Conservation (phyloP, 1,284 basidiomycete genomes). For the Cystobasidium sp. region DNA sequence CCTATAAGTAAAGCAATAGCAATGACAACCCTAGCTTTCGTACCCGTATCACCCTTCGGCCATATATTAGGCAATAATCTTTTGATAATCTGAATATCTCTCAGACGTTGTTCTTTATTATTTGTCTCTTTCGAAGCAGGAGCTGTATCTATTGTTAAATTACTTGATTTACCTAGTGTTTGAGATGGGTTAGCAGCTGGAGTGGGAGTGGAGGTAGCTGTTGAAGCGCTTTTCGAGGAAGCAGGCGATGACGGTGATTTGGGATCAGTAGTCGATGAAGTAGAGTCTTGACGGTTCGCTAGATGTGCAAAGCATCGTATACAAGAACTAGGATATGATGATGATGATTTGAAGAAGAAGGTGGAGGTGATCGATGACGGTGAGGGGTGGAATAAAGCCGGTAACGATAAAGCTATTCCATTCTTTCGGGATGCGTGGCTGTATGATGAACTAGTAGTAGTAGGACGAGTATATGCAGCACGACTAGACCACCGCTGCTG, state of each 20-base stretch:
- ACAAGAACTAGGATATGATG: slow-evolving; percentile 2
- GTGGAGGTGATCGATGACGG: slow-evolving; percentile 19
- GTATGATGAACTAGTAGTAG: not conserved
- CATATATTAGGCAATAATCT: slow-evolving; percentile 64
- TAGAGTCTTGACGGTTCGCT: slow-evolving; percentile 5
- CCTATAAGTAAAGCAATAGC: slow-evolving; percentile 80
- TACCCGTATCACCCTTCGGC: slow-evolving; percentile 62
- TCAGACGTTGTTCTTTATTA: slow-evolving; percentile 40
- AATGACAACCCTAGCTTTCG: slow-evolving; percentile 74
- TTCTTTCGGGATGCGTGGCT: not conserved
- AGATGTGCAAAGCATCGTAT: slow-evolving; percentile 33
- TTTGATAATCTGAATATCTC: slow-evolving; percentile 60
- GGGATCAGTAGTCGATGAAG: not conserved
- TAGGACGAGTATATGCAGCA: not conserved
- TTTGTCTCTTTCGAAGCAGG: slow-evolving; percentile 16
- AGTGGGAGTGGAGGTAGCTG: not conserved
- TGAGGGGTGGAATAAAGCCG: not conserved
- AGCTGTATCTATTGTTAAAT: slow-evolving; percentile 3
- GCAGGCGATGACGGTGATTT: not conserved
- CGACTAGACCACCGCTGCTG: not conserved
- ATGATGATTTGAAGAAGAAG: not conserved
- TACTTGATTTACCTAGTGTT: not conserved
- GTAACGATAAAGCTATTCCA: too few relatives aligned
- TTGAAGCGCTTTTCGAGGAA: not conserved
- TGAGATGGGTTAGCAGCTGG: not conserved